Percentiles rank a stretch among this genome's conserved stretches.
Evolutionary conservation across 768 basidiomycete genomes (phyloP).

Genomic region (Suillus brevipes): DNA sequence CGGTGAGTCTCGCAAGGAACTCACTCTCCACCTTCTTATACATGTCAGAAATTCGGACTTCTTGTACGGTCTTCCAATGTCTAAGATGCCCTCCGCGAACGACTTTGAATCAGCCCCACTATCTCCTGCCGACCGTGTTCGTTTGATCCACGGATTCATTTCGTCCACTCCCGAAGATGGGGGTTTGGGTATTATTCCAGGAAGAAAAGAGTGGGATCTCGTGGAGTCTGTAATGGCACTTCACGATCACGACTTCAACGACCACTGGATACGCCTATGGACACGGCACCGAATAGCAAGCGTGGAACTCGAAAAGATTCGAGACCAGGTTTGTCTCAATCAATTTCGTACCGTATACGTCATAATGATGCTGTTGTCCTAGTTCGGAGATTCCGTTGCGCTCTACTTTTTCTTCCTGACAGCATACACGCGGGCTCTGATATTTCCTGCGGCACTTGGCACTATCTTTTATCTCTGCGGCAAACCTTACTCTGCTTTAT

Average conservation of each 20-base stretch:
- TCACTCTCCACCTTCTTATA: neutral
- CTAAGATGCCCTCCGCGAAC: slow-evolving; percentile 40
- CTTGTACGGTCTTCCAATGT: slow-evolving; percentile 68
- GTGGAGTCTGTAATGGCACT: slow-evolving; percentile 81
- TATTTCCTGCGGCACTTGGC: slow-evolving; percentile 75
- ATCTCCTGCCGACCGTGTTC: slow-evolving; percentile 72
- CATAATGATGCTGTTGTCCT: slow-evolving; percentile 1
- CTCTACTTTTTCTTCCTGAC: slow-evolving; percentile 89
- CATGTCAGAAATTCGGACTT: slow-evolving; percentile 68
- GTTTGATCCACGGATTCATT: slow-evolving; percentile 73
- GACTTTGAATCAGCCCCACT: slow-evolving; percentile 48
- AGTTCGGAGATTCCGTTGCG: slow-evolving; percentile 82
- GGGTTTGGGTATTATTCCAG: slow-evolving; percentile 80
- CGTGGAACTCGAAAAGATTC: slow-evolving; percentile 65
- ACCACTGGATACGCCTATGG: slow-evolving; percentile 78
- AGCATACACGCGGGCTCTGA: slow-evolving; percentile 77
- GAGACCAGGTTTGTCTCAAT: slow-evolving; percentile 58
- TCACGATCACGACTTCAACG: slow-evolving; percentile 83
- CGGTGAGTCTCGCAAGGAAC: slow-evolving; percentile 47
- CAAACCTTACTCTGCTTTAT: slow-evolving; percentile 71
- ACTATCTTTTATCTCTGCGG: slow-evolving; percentile 67
- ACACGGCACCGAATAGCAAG: slow-evolving; percentile 62
- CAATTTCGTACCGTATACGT: neutral
- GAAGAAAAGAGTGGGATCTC: slow-evolving; percentile 71
- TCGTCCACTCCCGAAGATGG: slow-evolving; percentile 73